These are phyloP conservation scores for Trichocladium antarcticum DNA, from an alignment of 495 filamentous ascomycete species.

Conservation along the genomic window DNA sequence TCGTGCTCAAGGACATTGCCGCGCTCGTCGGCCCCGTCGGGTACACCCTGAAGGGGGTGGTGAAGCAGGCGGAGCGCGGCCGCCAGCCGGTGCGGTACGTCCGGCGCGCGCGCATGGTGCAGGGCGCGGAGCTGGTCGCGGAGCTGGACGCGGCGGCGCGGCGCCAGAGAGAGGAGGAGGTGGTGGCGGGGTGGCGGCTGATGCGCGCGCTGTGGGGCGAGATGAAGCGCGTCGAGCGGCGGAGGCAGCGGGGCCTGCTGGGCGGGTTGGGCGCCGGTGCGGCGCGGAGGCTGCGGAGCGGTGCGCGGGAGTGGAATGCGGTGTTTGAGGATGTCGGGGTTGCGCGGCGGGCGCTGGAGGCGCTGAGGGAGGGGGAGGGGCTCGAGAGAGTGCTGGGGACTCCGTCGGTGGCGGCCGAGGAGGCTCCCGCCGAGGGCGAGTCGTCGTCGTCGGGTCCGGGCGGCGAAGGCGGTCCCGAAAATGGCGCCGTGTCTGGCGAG, in stretches of 20 bases:
- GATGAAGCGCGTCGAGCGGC: conserved; percentile 29
- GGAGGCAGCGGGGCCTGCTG: conserved; percentile 14
- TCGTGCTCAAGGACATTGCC: conserved; percentile 58
- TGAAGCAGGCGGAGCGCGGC: conserved; percentile 40
- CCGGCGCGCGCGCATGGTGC: conserved; percentile 38
- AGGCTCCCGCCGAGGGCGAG: background rate
- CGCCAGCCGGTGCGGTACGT: conserved; percentile 40
- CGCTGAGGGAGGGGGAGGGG: conserved; percentile 27
- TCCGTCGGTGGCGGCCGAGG: too few relatives aligned
- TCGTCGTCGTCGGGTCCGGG: background rate
- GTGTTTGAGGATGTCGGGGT: conserved; percentile 38
- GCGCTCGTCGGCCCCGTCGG: conserved; percentile 53
- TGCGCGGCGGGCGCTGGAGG: conserved; percentile 34
- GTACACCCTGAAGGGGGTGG: conserved; percentile 56
- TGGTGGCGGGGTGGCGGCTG: conserved; percentile 34
- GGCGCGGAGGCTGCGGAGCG: conserved; percentile 16
- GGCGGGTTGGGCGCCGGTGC: conserved; percentile 1
- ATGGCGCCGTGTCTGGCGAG: background rate
- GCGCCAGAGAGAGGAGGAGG: conserved; percentile 12
- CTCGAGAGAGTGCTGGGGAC: conserved; percentile 17
- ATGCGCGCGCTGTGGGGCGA: conserved; percentile 32
- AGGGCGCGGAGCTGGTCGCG: conserved; percentile 33
- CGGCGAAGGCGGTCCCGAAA: background rate
- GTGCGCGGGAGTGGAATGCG: conserved; percentile 25
- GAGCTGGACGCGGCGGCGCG: conserved; percentile 23